Conservation (phyloP, 2,329 filamentous ascomycete genomes). For the Plectosphaerella sp. region DNA sequence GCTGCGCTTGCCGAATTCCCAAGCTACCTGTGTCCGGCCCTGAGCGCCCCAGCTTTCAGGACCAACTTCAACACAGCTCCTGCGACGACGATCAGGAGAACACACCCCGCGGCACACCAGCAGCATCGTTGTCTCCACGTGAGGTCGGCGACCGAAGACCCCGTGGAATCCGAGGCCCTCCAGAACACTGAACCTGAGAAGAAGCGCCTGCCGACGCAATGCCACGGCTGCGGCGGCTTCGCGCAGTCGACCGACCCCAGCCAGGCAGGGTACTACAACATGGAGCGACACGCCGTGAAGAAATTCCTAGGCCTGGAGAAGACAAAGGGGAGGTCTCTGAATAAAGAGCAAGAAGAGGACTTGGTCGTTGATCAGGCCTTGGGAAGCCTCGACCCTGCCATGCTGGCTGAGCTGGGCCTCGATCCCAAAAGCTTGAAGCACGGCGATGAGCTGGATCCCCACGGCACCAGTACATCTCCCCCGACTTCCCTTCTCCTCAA, state of each 20-base stretch:
- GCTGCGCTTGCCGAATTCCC: conserved; percentile 33
- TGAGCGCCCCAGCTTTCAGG: conserved; percentile 19
- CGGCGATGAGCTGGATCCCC: conserved; percentile 18
- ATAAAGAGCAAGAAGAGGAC: conserved; percentile 31
- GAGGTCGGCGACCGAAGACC: not conserved
- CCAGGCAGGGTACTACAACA: conserved; percentile 53
- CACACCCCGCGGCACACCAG: no score
- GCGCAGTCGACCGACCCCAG: conserved; percentile 49
- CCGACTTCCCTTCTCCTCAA: not conserved
- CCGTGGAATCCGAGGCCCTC: not conserved
- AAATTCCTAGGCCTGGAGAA: conserved; percentile 37
- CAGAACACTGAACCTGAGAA: conserved; percentile 2
- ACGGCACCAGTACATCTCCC: conserved; percentile 2
- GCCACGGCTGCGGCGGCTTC: conserved; percentile 61
- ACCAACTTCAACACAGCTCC: no score
- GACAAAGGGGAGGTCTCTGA: conserved; percentile 7
- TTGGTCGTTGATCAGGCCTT: conserved; percentile 42
- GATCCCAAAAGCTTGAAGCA: conserved; percentile 33
- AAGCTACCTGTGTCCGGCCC: conserved; percentile 42
- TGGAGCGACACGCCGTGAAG: conserved; percentile 45
- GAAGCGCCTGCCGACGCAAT: conserved; percentile 47
- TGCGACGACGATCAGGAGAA: no score
- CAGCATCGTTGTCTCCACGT: conserved; percentile 21
- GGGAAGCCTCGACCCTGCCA: conserved; percentile 31
- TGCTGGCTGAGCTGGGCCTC: conserved; percentile 41